Evolutionary conservation across 2,329 filamentous ascomycete species (phyloP).

Genomic region (Ceratocystis huliohia): DNA sequence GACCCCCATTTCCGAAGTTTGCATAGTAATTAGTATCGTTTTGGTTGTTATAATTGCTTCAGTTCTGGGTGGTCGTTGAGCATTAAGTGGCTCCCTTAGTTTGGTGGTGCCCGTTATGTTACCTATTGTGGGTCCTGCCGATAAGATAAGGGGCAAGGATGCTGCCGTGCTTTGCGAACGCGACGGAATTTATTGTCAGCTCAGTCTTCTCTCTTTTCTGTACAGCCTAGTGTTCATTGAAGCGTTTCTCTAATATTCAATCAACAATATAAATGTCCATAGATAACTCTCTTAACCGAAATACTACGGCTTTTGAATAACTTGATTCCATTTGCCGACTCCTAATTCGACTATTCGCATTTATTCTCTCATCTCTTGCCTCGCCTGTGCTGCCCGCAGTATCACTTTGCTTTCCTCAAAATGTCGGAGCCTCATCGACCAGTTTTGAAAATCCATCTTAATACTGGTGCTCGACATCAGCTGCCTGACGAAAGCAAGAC

Average conservation of each 20-base stretch:
- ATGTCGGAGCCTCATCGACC: conserved; percentile 23
- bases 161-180: conserved; percentile 15
- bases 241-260: background rate
- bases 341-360: background rate
- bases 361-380: background rate
- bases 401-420: background rate
- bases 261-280: background rate
- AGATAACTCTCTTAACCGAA: background rate
- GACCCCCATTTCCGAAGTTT: conserved; percentile 17
- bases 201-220: background rate
- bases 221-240: background rate
- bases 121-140: conserved; percentile 13
- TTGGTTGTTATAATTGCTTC: background rate
- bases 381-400: background rate
- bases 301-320: background rate
- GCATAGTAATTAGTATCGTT: background rate
- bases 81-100: too few species aligned
- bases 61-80: background rate
- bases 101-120: background rate
- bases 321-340: background rate
- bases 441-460: conserved; percentile 25
- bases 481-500: conserved; percentile 21
- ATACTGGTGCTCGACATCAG: conserved; percentile 15
- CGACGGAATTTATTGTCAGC: background rate
- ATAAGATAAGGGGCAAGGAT: conserved; percentile 17